A percentile compares a stretch with the other conserved stretches of the same genome.
Evolutionary conservation across 1,284 basidiomycete genomes (phyloP).

Genomic region (Pseudomicrostroma phylloplanum): DNA sequence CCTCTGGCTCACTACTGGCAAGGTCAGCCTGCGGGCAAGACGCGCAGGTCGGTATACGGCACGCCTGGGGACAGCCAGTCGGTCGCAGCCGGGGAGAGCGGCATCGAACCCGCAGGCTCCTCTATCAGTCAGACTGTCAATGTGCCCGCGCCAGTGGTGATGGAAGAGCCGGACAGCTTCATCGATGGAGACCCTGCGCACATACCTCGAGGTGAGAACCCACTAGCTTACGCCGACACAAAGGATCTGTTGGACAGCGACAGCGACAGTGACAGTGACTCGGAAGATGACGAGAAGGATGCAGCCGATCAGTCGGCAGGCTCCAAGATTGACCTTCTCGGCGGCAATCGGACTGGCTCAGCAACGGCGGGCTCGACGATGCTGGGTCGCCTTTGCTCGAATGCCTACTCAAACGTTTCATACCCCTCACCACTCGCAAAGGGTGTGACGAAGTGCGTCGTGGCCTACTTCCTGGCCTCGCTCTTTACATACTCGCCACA

Average conservation of each 20-base stretch:
- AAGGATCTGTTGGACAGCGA: slow-evolving; percentile 27
- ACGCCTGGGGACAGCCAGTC: too few relatives aligned
- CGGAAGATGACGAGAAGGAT: slow-evolving; percentile 14
- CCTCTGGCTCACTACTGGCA: too few relatives aligned
- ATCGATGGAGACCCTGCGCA: slow-evolving; percentile 26
- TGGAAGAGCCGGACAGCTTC: slow-evolving; percentile 29
- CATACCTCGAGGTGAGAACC: slow-evolving; percentile 36
- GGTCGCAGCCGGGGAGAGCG: too few relatives aligned
- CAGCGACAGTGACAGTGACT: slow-evolving; percentile 20
- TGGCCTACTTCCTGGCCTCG: slow-evolving; percentile 83
- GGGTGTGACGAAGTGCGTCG: slow-evolving; percentile 76
- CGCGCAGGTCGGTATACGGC: too few relatives aligned
- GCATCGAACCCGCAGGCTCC: too few relatives aligned
- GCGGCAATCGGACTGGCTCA: neutral
- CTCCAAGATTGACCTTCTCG: neutral
- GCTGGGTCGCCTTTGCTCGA: too few relatives aligned
- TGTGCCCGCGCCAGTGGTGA: slow-evolving; percentile 14
- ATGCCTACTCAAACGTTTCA: too few relatives aligned
- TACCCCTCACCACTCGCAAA: slow-evolving; percentile 2
- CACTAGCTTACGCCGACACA: slow-evolving; percentile 27
- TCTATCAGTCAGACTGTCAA: too few relatives aligned
- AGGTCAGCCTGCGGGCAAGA: too few relatives aligned
- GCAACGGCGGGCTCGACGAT: too few relatives aligned
- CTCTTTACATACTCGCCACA: slow-evolving; percentile 81
- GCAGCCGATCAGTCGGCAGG: neutral